Base-by-base conservation (phyloP, 768 basidiomycete species). In the Podaxis sp. region DNA sequence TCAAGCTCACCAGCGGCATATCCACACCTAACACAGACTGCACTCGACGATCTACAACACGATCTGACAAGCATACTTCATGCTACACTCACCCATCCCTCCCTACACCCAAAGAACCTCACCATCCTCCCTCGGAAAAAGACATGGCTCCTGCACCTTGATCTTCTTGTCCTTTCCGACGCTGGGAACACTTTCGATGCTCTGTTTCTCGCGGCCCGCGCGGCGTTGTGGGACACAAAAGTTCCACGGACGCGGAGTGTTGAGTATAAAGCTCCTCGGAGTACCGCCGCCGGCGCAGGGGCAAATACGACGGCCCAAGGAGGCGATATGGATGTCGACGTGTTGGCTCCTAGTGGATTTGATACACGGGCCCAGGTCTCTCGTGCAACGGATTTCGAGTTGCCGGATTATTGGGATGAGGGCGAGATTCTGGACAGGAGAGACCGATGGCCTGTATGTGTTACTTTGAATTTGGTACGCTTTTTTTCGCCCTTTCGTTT, bases 361-460 rank as follows among this genome's bases (percentile, higher is more conserved):
- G 84, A 85, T 64, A 88, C 85, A 14, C 76, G 84, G 35, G n/a
- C 44, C 13, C 52, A 79, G 36, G 71, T 76, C 38, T 70, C 69
- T 23, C 71, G 72, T 7, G 89, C 86, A 10, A 83, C 84, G 7
- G 93, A 95, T 71, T 95, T 95, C 65, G 93, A 95, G 73, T 79
- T 95, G 21, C 81, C 86, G 10, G 93, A 95, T 70, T 90, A 87
- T 63, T 93, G 91, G 90, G 92, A 92, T 66, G 90, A 91, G 63
- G 93, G 93, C 0, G 88, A 86, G 59, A 71, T 77, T 16, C 68
- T 93, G 28, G 79, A 76, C 40, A 86, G 86, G 1, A 76, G 85
- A 62, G 83, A 89, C 1, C 65, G 69, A 11, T 90, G 93, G 86
- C 93, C 93, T 0, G 78, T 95, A 3, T 85, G 85, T 62, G 73